Percentiles rank a stretch among this genome's conserved stretches.
These are phyloP conservation scores for Gonium pectorale DNA, from an alignment of 139 green algal species.

Conservation along the genomic window DNA sequence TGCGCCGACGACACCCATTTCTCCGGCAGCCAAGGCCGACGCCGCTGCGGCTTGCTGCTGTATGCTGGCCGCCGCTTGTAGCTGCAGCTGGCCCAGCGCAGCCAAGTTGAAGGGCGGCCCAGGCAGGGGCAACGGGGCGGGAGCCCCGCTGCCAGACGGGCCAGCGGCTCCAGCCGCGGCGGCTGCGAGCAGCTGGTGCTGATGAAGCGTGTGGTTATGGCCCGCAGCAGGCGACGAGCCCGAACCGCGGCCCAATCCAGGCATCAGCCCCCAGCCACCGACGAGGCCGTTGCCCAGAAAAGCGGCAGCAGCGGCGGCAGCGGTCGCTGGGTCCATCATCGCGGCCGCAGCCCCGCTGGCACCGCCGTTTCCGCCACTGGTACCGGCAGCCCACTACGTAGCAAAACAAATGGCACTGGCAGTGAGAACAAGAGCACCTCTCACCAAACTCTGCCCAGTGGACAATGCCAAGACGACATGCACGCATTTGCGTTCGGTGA, in stretches of 20 bases:
- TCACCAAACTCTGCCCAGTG: too few relatives aligned
- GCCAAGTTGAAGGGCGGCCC: conserved; percentile 3
- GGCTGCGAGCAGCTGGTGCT: conserved; percentile 9
- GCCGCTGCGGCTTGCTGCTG: conserved; percentile 19
- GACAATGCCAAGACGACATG: too few relatives aligned
- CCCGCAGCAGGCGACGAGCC: background rate
- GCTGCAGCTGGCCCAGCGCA: background rate
- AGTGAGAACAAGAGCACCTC: too few relatives aligned
- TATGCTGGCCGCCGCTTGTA: background rate
- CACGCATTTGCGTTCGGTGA: too few relatives aligned
- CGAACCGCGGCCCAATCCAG: background rate
- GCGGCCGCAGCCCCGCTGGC: background rate
- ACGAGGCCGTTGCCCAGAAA: conserved; percentile 21
- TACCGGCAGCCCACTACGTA: conserved; percentile 5
- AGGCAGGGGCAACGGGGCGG: background rate
- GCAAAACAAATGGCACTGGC: too few relatives aligned
- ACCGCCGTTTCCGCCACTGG: background rate
- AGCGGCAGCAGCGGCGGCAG: conserved; percentile 7
- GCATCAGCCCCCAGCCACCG: conserved; percentile 14
- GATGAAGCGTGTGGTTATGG: too few relatives aligned
- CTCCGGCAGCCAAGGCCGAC: background rate
- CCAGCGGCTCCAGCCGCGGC: background rate
- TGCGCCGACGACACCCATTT: too few relatives aligned
- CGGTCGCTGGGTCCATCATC: background rate
- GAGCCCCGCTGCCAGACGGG: background rate